phyloP scores from a whole-genome alignment of 2,329 filamentous ascomycete genomes.

The Aspergillus vadensis region DNA sequence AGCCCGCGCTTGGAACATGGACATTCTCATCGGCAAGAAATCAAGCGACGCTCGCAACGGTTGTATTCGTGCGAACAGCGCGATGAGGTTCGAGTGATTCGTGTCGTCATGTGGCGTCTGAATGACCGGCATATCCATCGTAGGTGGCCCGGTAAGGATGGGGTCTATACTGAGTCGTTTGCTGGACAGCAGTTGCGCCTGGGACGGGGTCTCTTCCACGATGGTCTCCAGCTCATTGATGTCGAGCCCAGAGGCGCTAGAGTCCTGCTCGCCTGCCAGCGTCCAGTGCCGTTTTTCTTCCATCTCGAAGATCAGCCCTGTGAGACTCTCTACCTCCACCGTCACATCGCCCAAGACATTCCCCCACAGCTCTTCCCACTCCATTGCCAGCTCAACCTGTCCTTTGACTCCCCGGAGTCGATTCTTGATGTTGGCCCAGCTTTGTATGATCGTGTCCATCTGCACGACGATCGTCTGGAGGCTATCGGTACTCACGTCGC shows the following conservation, averaged over 20 bases:
- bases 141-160: conserved; percentile 56
- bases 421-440: conserved; percentile 80
- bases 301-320: conserved; percentile 90
- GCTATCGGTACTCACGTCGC: conserved; percentile 68
- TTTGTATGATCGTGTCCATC: conserved; percentile 82
- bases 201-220: conserved; percentile 75
- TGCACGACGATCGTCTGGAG: conserved; percentile 76
- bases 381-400: conserved; percentile 96
- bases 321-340: conserved; percentile 78
- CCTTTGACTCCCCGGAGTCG: conserved; percentile 78
- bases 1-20: conserved; percentile 79
- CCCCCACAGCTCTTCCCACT: conserved; percentile 98
- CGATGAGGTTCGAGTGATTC: conserved; percentile 80
- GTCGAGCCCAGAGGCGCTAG: conserved; percentile 59
- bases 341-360: conserved; percentile 91
- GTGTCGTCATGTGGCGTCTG: conserved; percentile 74
- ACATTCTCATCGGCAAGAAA: conserved; percentile 91
- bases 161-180: conserved; percentile 69
- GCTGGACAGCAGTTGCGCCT: conserved; percentile 54
- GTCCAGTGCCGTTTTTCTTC: conserved; percentile 87
- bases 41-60: conserved; percentile 89
- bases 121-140: conserved; percentile 43
- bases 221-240: conserved; percentile 91
- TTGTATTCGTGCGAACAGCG: conserved; percentile 92
- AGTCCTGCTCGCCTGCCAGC: conserved; percentile 64